Conservation (phyloP, 768 basidiomycete genomes). For the Lyophyllum shimeji region DNA sequence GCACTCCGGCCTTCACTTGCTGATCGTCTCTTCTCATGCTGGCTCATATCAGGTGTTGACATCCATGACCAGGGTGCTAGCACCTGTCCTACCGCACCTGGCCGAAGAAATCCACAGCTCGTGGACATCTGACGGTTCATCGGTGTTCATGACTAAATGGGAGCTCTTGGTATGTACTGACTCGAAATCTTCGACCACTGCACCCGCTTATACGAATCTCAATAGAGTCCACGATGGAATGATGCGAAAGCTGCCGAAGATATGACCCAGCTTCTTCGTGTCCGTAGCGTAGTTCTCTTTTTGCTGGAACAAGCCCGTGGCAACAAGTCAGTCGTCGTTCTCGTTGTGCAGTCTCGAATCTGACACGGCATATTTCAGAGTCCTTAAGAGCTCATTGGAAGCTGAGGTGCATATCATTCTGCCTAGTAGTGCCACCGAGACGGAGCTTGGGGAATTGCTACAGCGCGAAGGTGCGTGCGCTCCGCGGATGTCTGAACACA, state of each 20-base stretch:
- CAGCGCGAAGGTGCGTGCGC: slow-evolving; percentile 43
- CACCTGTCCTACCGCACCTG: slow-evolving; percentile 87
- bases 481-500: neutral
- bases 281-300: slow-evolving; percentile 61
- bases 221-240: slow-evolving; percentile 61
- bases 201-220: neutral
- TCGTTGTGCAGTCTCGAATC: neutral
- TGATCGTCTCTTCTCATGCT: slow-evolving; percentile 7
- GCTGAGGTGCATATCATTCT: slow-evolving; percentile 69
- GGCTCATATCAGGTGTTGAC: slow-evolving; percentile 51
- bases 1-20: neutral
- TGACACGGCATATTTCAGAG: slow-evolving; percentile 25
- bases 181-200: neutral
- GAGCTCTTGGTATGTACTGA: slow-evolving; percentile 53
- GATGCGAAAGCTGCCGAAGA: slow-evolving; percentile 55
- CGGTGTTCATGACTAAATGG: slow-evolving; percentile 79
- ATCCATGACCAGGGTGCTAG: slow-evolving; percentile 68
- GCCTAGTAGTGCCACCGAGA: slow-evolving; percentile 32
- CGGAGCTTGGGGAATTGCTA: slow-evolving; percentile 30
- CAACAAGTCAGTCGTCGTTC: slow-evolving; percentile 55
- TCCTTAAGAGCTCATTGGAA: slow-evolving; percentile 74
- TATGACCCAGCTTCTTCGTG: slow-evolving; percentile 60
- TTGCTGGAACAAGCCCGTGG: slow-evolving; percentile 76
- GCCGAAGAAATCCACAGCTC: slow-evolving; percentile 82
- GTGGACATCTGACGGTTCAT: slow-evolving; percentile 36